Evolutionary conservation across 305 asterid genomes (phyloP).

Genomic region (Fraxinus xanthoxyloides): DNA sequence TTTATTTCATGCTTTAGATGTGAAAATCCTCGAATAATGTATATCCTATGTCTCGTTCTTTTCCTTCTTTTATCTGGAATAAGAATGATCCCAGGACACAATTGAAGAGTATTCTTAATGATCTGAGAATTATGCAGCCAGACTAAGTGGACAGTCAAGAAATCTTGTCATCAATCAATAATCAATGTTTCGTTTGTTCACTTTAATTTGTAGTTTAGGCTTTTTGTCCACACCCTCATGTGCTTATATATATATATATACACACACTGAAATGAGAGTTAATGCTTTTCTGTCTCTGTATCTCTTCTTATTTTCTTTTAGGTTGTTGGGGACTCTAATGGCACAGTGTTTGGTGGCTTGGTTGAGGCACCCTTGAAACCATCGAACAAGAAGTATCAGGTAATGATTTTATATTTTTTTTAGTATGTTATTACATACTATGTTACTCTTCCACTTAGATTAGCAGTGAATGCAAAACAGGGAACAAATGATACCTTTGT

Average conservation of each 20-base stretch:
- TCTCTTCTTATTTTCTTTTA: slow-evolving; percentile 14
- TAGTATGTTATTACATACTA: background rate
- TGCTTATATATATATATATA: background rate
- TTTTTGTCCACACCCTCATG: background rate
- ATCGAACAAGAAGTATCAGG: slow-evolving; percentile 82
- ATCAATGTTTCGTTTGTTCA: background rate
- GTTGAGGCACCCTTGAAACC: slow-evolving; percentile 88
- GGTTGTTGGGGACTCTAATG: slow-evolving; percentile 92
- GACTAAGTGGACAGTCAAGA: background rate
- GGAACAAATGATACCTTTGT: slow-evolving; percentile 75
- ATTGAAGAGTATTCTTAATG: background rate
- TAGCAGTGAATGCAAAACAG: slow-evolving; percentile 36
- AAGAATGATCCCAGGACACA: background rate
- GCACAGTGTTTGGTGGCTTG: slow-evolving; percentile 89
- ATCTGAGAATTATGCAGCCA: background rate
- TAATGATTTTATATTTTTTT: slow-evolving; percentile 22
- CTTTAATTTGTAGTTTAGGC: background rate
- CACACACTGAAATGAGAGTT: background rate
- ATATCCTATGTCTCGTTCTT: background rate
- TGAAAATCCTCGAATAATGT: background rate
- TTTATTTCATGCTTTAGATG: background rate
- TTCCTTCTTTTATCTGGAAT: background rate
- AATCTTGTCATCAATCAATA: background rate
- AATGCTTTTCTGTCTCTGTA: background rate
- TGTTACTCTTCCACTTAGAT: slow-evolving; percentile 18